Conservation (phyloP, 225 moss, liverwort and hornwort genomes). For the Ulota crispa region DNA sequence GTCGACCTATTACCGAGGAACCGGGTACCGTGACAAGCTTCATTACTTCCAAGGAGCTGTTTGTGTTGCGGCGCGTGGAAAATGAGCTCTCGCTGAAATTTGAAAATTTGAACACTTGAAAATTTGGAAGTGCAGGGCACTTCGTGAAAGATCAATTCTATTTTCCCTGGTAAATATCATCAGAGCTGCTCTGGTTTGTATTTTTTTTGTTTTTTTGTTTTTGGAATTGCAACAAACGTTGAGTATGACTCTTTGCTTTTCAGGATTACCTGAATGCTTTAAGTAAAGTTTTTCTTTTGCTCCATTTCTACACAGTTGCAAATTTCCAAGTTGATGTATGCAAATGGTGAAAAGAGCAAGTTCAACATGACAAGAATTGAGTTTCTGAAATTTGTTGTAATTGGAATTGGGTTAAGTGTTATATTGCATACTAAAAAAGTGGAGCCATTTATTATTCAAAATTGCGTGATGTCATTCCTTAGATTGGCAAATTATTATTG, state of each 20-base stretch:
- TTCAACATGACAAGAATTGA: too few species aligned
- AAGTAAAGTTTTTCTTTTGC: neutral
- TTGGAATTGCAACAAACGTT: too few species aligned
- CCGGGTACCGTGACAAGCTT: conserved; percentile 82
- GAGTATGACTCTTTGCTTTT: neutral
- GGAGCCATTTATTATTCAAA: too few species aligned
- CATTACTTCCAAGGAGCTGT: conserved; percentile 77
- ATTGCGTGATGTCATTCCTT: too few species aligned
- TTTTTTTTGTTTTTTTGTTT: neutral
- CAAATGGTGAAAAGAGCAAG: too few species aligned
- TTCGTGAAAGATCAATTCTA: neutral
- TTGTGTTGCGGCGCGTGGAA: conserved; percentile 76
- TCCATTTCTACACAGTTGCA: neutral
- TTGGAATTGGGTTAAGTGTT: too few species aligned
- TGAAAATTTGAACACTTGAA: conserved; percentile 19
- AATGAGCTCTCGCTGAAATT: conserved; percentile 75
- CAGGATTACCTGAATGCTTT: neutral
- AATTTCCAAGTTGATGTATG: neutral
- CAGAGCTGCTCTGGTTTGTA: neutral
- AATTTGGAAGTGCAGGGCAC: conserved; percentile 15
- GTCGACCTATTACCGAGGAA: conserved; percentile 83
- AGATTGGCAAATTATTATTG: too few species aligned
- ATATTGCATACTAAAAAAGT: too few species aligned
- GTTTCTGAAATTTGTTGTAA: too few species aligned
- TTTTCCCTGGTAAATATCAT: neutral